Evolutionary conservation across 1,284 basidiomycete genomes (phyloP), one percentile per base, ranked within the genome.

Genomic region (Coniferiporia sulphurascens): DNA sequence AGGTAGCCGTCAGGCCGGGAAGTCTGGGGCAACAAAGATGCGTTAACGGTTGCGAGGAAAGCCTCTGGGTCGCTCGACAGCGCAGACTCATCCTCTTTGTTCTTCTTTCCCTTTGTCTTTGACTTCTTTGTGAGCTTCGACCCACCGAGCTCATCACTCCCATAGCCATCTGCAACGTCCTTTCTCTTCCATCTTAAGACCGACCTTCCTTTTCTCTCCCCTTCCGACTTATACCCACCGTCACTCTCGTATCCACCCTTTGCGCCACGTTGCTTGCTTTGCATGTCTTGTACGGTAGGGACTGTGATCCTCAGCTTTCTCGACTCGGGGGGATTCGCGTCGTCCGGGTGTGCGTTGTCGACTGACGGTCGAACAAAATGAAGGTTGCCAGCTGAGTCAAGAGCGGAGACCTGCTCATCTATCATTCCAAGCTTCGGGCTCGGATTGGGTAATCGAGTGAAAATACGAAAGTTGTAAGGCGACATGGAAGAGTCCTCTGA

Each of bases 181-280:
- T 49, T 58, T 44, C 34, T 52, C 57, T 45, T 54, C 59, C 50
- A 56, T 17, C 27, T 12, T 27, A 41, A 52, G 15, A 22, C 51
- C 52, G 35, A 53, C 22, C 17, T 59, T 4, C 9, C 12, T 35
- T 62, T 59, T 36, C 36, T 54, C 32, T 52, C 52, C 34, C 52
- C 46, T 19, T 62, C 61, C 13, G 61, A 59, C 3, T 55, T 17
- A 45, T 62, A 62, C 27, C 61, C 61, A 17, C 61, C 57, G 48
- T 62, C 61, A 43, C 56, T 62, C 13, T 62, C 61, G 27, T 61
- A 57, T 5, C 52, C 60, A 27, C 19, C 38, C 58, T 54, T 54
- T 44, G 15, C n/a, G 44, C 55, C 55, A 8, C 44, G 22, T 32
- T 55, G 36, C 53, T 44, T 54, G 8, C 49, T 55, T 34, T 46